Percentiles rank a stretch among this genome's conserved stretches.
Conservation (phyloP, 129 eudicot species). For the Kitagawia praeruptora region DNA sequence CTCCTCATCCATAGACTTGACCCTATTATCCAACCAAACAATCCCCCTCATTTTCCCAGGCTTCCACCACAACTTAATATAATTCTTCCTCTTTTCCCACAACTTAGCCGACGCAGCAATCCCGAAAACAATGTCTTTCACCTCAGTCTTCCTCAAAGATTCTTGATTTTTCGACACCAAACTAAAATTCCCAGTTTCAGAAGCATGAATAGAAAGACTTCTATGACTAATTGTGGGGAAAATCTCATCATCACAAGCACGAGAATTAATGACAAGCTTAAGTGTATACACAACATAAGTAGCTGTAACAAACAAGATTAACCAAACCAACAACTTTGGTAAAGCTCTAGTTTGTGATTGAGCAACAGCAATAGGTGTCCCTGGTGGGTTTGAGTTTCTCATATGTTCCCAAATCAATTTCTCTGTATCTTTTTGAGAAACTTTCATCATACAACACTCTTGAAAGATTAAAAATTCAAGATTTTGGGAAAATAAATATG, state of each 20-base stretch:
- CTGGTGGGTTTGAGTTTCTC: slow-evolving; percentile 5
- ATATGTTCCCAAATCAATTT: slow-evolving; percentile 15
- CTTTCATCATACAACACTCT: slow-evolving; percentile 5
- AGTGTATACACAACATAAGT: slow-evolving; percentile 5
- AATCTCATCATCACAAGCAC: slow-evolving; percentile 6
- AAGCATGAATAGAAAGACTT: not conserved
- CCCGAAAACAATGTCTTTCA: slow-evolving; percentile 72
- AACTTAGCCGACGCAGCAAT: slow-evolving; percentile 84
- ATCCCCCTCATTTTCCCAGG: slow-evolving; percentile 67
- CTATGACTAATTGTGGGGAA: not conserved
- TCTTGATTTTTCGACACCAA: not conserved
- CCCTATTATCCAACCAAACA: slow-evolving; percentile 70
- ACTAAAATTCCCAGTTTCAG: not conserved
- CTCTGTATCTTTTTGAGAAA: slow-evolving; percentile 11
- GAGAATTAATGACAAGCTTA: not conserved
- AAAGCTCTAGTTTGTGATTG: slow-evolving; percentile 2
- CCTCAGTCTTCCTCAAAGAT: slow-evolving; percentile 27
- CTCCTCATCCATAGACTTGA: slow-evolving; percentile 29
- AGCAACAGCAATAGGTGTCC: not conserved
- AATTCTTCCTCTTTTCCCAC: slow-evolving; percentile 61
- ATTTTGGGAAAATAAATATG: not conserved
- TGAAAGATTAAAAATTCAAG: not conserved
- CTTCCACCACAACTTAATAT: slow-evolving; percentile 84
- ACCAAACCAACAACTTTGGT: slow-evolving; percentile 1
- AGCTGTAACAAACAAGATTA: slow-evolving; percentile 9